These are phyloP conservation scores for Daldinia bambusicola DNA, from an alignment of 495 filamentous ascomycete species.

Conservation along the genomic window DNA sequence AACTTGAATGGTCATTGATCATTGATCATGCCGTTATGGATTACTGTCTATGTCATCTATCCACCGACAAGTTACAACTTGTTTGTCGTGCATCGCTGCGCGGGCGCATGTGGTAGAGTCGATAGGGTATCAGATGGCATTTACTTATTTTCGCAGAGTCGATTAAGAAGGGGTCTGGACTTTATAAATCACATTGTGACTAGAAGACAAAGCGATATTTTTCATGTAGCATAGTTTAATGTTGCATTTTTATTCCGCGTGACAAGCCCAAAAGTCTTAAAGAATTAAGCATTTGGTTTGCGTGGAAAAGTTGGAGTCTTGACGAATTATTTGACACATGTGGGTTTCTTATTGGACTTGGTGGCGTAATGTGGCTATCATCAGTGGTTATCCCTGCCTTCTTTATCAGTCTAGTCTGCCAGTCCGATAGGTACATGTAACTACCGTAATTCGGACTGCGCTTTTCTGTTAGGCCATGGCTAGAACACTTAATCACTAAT, in stretches of 20 bases:
- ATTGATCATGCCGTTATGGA: background rate
- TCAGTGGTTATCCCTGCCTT: background rate
- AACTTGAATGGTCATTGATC: background rate
- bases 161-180: slow-evolving; percentile 10
- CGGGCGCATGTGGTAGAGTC: slow-evolving; percentile 4
- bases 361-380: slow-evolving; percentile 29
- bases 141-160: slow-evolving; percentile 4
- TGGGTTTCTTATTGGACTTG: slow-evolving; percentile 30
- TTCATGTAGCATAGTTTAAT: slow-evolving; percentile 11
- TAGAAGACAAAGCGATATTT: slow-evolving; percentile 13
- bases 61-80: background rate
- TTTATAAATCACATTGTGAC: slow-evolving; percentile 17
- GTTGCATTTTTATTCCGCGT: slow-evolving; percentile 27
- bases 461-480: background rate
- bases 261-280: slow-evolving; percentile 1
- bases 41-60: background rate
- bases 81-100: background rate
- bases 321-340: slow-evolving; percentile 37
- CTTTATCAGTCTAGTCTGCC: too few relatives aligned
- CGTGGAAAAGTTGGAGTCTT: slow-evolving; percentile 6
- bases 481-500: background rate
- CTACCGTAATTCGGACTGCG: background rate
- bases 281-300: background rate
- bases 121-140: slow-evolving; percentile 2
- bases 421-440: background rate